Evolutionary conservation across 2,329 filamentous ascomycete genomes (phyloP).

Genomic region (Coniochaeta ligniaria): DNA sequence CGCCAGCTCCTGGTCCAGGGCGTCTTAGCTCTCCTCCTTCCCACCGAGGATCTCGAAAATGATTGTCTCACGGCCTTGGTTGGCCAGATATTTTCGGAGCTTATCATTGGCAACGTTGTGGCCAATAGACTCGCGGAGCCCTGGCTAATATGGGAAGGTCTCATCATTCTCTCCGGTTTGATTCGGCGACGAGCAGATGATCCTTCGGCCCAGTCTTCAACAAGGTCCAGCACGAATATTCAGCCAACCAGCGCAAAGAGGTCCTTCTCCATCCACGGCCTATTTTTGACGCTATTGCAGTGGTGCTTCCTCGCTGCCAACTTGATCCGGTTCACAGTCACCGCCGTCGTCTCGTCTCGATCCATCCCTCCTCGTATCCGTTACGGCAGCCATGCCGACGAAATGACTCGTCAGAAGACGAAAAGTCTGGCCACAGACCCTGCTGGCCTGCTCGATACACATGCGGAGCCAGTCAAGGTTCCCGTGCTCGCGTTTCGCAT

Average conservation of each 20-base stretch:
- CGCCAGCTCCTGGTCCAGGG: slow-evolving; percentile 83
- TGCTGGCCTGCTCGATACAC: slow-evolving; percentile 10
- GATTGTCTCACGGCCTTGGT: slow-evolving; percentile 77
- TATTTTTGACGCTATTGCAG: slow-evolving; percentile 53
- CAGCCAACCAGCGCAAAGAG: slow-evolving; percentile 1
- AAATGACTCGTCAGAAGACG: slow-evolving; percentile 16
- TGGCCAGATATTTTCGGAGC: slow-evolving; percentile 80
- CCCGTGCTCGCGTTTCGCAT: slow-evolving; percentile 71
- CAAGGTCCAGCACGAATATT: slow-evolving; percentile 6
- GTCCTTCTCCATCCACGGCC: slow-evolving; percentile 32
- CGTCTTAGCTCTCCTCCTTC: slow-evolving; percentile 74
- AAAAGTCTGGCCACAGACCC: slow-evolving; percentile 14
- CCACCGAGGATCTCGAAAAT: slow-evolving; percentile 88
- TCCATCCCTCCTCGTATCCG: slow-evolving; percentile 46
- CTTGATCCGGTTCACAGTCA: slow-evolving; percentile 57
- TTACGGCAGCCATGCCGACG: slow-evolving; percentile 13
- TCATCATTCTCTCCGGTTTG: slow-evolving; percentile 61
- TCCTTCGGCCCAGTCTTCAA: slow-evolving; percentile 10
- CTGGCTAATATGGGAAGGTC: slow-evolving; percentile 80
- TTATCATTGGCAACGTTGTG: slow-evolving; percentile 78
- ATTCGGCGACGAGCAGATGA: slow-evolving; percentile 14
- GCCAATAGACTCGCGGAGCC: slow-evolving; percentile 76
- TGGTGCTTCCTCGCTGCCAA: slow-evolving; percentile 49
- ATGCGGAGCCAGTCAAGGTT: slow-evolving; percentile 29
- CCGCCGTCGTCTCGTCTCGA: slow-evolving; percentile 59